Evolutionary conservation across 1,139 yeast genomes (phyloP).

Genomic region (Suhomyces maxii): DNA sequence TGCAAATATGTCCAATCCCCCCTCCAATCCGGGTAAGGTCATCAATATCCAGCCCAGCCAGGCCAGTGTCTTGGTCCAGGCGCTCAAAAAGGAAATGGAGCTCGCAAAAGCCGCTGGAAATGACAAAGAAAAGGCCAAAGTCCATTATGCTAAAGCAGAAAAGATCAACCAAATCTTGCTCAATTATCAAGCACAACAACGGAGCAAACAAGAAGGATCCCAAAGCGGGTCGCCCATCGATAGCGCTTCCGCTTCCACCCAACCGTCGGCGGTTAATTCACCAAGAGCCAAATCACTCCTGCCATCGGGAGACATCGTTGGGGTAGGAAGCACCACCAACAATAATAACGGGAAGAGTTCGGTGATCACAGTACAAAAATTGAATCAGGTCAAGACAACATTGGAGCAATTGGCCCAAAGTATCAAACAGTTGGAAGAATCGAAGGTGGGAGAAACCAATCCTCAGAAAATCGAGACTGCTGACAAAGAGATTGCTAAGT

Average conservation of each 20-base stretch:
- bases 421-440: slow-evolving; percentile 27
- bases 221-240: slow-evolving; percentile 7
- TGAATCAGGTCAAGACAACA: slow-evolving; percentile 39
- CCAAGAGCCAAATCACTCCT: slow-evolving; percentile 7
- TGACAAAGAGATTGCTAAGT: slow-evolving; percentile 37
- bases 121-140: slow-evolving; percentile 66
- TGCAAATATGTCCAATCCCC: slow-evolving; percentile 40
- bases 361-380: slow-evolving; percentile 39
- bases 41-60: slow-evolving; percentile 49
- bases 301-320: slow-evolving; percentile 4
- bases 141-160: slow-evolving; percentile 67
- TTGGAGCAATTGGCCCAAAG: slow-evolving; percentile 46
- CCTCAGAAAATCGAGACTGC: slow-evolving; percentile 31
- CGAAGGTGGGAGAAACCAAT: slow-evolving; percentile 25
- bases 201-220: slow-evolving; percentile 11
- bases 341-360: slow-evolving; percentile 16
- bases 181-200: slow-evolving; percentile 41
- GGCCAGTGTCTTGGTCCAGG: slow-evolving; percentile 60
- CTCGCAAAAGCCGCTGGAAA: slow-evolving; percentile 55
- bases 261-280: slow-evolving; percentile 7
- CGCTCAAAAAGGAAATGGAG: slow-evolving; percentile 60
- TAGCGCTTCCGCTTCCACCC: slow-evolving; percentile 4
- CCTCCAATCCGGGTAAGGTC: slow-evolving; percentile 19
- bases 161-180: slow-evolving; percentile 54
- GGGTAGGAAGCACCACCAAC: background rate